Base-by-base conservation (phyloP, 371 early-diverging fungal genomes). In the Aphelidium insulamus region DNA sequence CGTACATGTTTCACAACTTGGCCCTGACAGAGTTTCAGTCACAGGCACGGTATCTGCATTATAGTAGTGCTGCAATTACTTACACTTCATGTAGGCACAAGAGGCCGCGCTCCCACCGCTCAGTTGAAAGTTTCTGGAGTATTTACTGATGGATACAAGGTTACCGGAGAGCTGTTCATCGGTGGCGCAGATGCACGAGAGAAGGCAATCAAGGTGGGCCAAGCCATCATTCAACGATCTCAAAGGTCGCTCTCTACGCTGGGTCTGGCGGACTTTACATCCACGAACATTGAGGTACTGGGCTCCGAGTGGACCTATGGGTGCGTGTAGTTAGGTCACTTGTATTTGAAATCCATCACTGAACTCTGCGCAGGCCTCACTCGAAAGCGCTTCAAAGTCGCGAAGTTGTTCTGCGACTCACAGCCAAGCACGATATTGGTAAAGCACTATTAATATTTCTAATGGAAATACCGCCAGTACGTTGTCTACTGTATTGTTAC, bases 221-320 rank as follows among this genome's bases (percentile, higher is more conserved):
- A 71, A 20, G 68, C 77, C 6, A 64, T 76, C 14, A 25, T 69
- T 8, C 43, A 44, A 32, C 62, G 69, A 26, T 62, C 59, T 2
- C 46, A 47, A n/a, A 41, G 38, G 20, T 55, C 72, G 30, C 44
- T 65, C 20, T 50, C 59, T 31, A 50, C 48, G 26, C 36, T 54
- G 23, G 62, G 62, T 4, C 38, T 66, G 33, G 49, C 47, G 4
- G 62, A 62, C 34, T 68, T 62, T 33, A 51, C 60, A 19, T 56
- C 48, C 16, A 36, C 45, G 16, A 65, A 64, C 21, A 54, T 76
- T 20, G 77, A 76, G 36, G 43, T 62, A 1, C 51, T 76, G 6
- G 77, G 77, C n/a, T 46, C 64, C 11, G 77, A 76, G 40, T 58
- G 57, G n/a, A 50, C 63, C 3, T 72, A 62, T 54, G 77, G 75